Evolutionary conservation across 495 filamentous ascomycete genomes (phyloP), one percentile per base, ranked within the genome.

Genomic region (Jackrogersella multiformis): DNA sequence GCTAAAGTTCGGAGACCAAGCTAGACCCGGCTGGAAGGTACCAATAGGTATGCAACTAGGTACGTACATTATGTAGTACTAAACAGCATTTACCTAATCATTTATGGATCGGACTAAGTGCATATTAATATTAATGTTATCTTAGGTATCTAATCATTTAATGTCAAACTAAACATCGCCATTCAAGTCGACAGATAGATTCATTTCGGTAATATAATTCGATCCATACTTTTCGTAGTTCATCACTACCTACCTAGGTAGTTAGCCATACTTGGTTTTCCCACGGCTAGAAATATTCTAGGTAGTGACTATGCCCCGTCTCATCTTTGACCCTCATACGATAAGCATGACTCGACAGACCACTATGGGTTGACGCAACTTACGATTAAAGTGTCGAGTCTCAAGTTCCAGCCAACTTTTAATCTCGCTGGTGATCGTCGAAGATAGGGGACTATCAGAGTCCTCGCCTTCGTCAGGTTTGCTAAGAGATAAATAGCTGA

Each of bases 341-440:
- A 69, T 53, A 24, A 42, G 48, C 35, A 60, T 57, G 26, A 39
- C 36, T 30, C 39, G 24, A 63, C 54, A 56, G 59, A 13, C 58
- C 57, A 62, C 15, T 28, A 39, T 68, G 44, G 65, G 5, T 44
- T 59, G 54, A 53, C 30, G 45, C 26, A 69, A 69, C 66, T 18
- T 69, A 69, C 38, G 66, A 69, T 23, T 34, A 42, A 20, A 30
- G 6, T 38, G 6, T n/a, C 45, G 2, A 26, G 28, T 49, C 23
- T 41, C 35, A 15, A 38, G n/a, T 30, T 21, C 30, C 13, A 26
- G 32, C 48, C 15, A 45, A 42, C 12, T 38, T 42, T 55, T 53
- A 46, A 15, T 8, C 42, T 57, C 34, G 18, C 18, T 39, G 24
- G 53, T 41, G 12, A 38, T 35, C 38, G 10, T 35, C 23, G 5